phyloP scores from a whole-genome alignment of 2,329 filamentous ascomycete genomes.

The Beauveria australis region DNA sequence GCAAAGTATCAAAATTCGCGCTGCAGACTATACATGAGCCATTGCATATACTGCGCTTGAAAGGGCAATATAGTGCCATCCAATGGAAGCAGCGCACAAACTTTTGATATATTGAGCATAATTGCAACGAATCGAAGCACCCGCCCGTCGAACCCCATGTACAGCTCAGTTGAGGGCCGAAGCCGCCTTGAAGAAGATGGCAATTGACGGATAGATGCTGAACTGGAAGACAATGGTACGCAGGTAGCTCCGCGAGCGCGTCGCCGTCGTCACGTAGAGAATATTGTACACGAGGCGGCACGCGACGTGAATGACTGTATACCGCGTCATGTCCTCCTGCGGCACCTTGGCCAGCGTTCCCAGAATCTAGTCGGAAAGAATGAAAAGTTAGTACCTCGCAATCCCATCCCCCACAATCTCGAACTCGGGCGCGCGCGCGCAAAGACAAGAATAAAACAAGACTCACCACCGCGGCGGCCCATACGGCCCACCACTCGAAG shows the following conservation, averaged over 20 bases:
- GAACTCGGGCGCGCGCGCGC: too few species aligned
- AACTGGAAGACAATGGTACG: conserved; percentile 11
- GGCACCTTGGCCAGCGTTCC: conserved; percentile 11
- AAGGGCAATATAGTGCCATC: too few species aligned
- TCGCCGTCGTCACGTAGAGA: conserved; percentile 8
- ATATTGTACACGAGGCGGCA: conserved; percentile 7
- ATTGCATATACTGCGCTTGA: too few species aligned
- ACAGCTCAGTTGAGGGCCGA: background rate
- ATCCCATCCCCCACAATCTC: too few species aligned
- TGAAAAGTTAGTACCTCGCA: background rate
- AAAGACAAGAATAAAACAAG: background rate
- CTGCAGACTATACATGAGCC: too few species aligned
- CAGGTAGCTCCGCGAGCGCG: conserved; percentile 10
- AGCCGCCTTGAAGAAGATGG: conserved; percentile 11
- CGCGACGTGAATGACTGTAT: conserved; percentile 9
- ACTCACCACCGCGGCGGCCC: conserved; percentile 9
- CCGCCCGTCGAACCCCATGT: background rate
- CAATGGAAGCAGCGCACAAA: too few species aligned
- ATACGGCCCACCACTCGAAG: conserved; percentile 12
- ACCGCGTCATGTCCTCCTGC: conserved; percentile 8
- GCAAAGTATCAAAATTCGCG: too few species aligned
- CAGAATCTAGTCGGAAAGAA: background rate
- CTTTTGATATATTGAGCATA: too few species aligned
- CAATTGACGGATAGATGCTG: conserved; percentile 11
- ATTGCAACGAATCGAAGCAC: background rate